A percentile compares a stretch with the other conserved stretches of the same genome.
phyloP scores from a whole-genome alignment of 139 green algal genomes.

The Chlorella vulgaris region DNA sequence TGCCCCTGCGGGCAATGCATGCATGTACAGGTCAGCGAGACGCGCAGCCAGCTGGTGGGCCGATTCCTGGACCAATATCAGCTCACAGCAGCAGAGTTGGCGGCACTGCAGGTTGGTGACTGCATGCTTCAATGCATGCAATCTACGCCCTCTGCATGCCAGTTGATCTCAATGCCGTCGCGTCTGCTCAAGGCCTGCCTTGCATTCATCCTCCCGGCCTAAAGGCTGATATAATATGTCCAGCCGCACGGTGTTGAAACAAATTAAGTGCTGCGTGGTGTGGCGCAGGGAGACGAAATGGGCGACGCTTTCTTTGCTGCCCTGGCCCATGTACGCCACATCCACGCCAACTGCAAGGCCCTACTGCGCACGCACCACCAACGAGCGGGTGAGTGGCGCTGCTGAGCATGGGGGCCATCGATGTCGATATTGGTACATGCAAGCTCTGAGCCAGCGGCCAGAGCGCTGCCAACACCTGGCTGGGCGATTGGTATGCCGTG shows the following conservation, averaged over 20 bases:
- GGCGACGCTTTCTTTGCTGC: constrained; percentile 87
- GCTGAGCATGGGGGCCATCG: neutral
- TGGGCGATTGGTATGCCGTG: no score
- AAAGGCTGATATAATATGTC: neutral
- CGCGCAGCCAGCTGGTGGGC: constrained; percentile 67
- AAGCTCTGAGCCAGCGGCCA: neutral
- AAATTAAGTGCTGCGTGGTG: no score
- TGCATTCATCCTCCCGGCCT: neutral
- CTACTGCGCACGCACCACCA: constrained; percentile 92
- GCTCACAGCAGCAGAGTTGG: constrained; percentile 78
- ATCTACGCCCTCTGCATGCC: no score
- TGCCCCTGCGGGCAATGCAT: constrained; percentile 10
- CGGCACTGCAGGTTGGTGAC: constrained; percentile 45
- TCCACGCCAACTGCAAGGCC: constrained; percentile 93
- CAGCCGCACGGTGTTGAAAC: no score
- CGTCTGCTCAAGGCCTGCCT: no score
- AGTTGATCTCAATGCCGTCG: no score
- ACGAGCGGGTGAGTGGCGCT: constrained; percentile 65
- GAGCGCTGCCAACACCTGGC: neutral
- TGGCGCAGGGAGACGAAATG: constrained; percentile 63
- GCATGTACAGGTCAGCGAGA: constrained; percentile 46
- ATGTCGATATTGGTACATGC: neutral
- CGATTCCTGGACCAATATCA: constrained; percentile 96
- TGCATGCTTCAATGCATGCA: neutral
- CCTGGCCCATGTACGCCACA: constrained; percentile 81